Conservation (phyloP, 176 grass and related monocot species). For the Eleusine indica region DNA sequence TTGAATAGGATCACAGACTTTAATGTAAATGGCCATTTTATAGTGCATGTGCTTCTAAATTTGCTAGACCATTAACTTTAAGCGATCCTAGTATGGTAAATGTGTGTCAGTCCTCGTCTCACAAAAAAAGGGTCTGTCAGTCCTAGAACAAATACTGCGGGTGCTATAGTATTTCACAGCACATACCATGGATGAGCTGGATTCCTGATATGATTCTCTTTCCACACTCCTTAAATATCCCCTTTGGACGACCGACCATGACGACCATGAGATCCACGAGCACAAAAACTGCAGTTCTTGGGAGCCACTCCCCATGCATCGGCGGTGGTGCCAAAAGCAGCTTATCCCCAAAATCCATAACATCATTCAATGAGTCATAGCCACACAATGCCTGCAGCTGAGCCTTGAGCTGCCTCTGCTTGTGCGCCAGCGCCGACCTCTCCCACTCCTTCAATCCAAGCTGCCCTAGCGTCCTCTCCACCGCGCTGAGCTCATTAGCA, state of each 20-base stretch:
- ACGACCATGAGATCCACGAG: conserved; percentile 96
- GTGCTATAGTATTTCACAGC: conserved; percentile 15
- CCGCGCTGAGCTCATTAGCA: conserved; percentile 52
- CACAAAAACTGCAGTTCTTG: conserved; percentile 74
- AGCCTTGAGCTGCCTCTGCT: conserved; percentile 56
- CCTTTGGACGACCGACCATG: conserved; percentile 88
- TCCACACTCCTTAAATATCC: conserved; percentile 89
- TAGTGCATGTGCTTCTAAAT: conserved; percentile 14
- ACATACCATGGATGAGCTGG: conserved; percentile 77
- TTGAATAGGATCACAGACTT: not conserved
- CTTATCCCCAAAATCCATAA: conserved; percentile 84
- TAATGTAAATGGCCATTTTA: conserved; percentile 4
- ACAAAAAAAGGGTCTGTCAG: not conserved
- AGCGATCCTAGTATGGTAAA: conserved; percentile 20
- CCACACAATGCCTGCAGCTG: conserved; percentile 64
- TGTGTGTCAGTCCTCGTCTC: not conserved
- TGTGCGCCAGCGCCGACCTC: conserved; percentile 56
- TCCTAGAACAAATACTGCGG: conserved; percentile 14
- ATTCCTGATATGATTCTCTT: conserved; percentile 92
- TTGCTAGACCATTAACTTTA: conserved; percentile 20
- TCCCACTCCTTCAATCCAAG: conserved; percentile 62
- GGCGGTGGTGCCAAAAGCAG: conserved; percentile 83
- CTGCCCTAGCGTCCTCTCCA: conserved; percentile 54
- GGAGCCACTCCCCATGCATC: conserved; percentile 97
- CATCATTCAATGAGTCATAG: conserved; percentile 55